These are phyloP conservation scores for Globisporangium takayamanum DNA, from an alignment of 352 stramenopile species.

Conservation along the genomic window DNA sequence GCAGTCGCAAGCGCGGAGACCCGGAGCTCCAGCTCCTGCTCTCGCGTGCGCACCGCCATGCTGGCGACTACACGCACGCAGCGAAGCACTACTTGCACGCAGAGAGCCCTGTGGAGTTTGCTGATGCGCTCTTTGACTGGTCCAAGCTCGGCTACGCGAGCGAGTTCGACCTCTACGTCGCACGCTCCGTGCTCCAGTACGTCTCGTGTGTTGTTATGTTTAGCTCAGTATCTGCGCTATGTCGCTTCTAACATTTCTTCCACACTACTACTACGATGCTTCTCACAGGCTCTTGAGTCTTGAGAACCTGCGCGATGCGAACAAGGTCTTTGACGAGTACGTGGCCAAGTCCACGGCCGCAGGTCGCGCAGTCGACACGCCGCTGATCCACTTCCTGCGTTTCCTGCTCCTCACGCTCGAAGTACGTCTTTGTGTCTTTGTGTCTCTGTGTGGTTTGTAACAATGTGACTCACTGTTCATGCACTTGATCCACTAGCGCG, in stretches of 20 bases:
- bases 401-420: slow-evolving; percentile 83
- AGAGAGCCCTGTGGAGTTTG: slow-evolving; percentile 64
- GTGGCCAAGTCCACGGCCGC: slow-evolving; percentile 38
- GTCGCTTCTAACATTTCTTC: not conserved
- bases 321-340: slow-evolving; percentile 69
- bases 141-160: slow-evolving; percentile 67
- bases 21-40: slow-evolving; percentile 71
- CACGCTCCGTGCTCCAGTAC: slow-evolving; percentile 74
- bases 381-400: slow-evolving; percentile 76
- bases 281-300: slow-evolving; percentile 56
- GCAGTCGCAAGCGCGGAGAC: slow-evolving; percentile 68
- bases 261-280: slow-evolving; percentile 5
- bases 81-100: slow-evolving; percentile 79
- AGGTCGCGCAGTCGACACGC: slow-evolving; percentile 46
- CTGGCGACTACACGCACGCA: slow-evolving; percentile 54
- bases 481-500: slow-evolving; percentile 60
- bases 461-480: not conserved
- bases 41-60: slow-evolving; percentile 38
- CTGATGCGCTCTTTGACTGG: slow-evolving; percentile 68
- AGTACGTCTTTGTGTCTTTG: slow-evolving; percentile 23
- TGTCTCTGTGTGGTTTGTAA: not conserved
- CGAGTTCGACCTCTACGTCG: slow-evolving; percentile 76
- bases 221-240: not conserved
- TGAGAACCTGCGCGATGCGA: slow-evolving; percentile 84
- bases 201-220: slow-evolving; percentile 12